Percentiles rank a stretch among this genome's conserved stretches.
These are phyloP conservation scores for Sambucus nigra DNA, from an alignment of 129 eudicot genomes.

Conservation along the genomic window DNA sequence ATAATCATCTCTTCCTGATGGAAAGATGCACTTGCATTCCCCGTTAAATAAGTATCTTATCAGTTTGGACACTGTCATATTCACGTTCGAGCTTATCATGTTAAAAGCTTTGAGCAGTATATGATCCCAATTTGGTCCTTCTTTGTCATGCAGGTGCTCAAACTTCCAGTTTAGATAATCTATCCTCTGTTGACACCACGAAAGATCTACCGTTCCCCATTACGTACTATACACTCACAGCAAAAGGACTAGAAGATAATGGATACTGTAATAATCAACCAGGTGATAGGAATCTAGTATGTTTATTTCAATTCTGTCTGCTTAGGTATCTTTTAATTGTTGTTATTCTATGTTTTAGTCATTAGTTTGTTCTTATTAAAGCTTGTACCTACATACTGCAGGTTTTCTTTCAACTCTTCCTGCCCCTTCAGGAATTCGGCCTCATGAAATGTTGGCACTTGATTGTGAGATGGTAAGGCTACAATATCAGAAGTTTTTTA, in stretches of 20 bases:
- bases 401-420: slow-evolving; percentile 73
- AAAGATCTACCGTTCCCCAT: slow-evolving; percentile 70
- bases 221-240: slow-evolving; percentile 70
- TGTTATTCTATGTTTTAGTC: neutral
- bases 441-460: slow-evolving; percentile 62
- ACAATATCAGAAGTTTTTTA: neutral
- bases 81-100: slow-evolving; percentile 2
- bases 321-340: neutral
- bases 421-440: slow-evolving; percentile 56
- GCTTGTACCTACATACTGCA: slow-evolving; percentile 15
- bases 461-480: slow-evolving; percentile 94
- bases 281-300: slow-evolving; percentile 33
- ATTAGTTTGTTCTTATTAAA: neutral
- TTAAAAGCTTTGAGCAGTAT: neutral
- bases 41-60: neutral
- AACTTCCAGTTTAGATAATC: slow-evolving; percentile 10
- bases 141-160: slow-evolving; percentile 24
- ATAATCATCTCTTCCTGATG: neutral
- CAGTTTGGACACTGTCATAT: neutral
- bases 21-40: slow-evolving; percentile 3
- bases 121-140: neutral
- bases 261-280: slow-evolving; percentile 55
- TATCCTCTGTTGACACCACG: slow-evolving; percentile 31
- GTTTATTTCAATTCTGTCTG: neutral
- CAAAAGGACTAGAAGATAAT: slow-evolving; percentile 68